A percentile compares a stretch with the other conserved stretches of the same genome.
Conservation (phyloP, 768 basidiomycete species). For the Hirschioporus abietinus region DNA sequence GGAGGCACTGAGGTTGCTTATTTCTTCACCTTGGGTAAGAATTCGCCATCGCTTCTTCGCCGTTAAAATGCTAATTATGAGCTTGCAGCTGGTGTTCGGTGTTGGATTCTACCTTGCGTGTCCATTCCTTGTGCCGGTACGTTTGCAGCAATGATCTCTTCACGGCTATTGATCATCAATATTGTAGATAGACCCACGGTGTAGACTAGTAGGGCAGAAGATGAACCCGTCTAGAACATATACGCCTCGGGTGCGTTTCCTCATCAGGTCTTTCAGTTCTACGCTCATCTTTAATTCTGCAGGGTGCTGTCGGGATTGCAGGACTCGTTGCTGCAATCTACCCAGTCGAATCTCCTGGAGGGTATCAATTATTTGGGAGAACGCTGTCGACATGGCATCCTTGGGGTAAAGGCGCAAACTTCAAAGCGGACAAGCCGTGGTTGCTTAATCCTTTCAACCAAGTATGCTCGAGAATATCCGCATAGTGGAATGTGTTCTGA, state of each 20-base stretch:
- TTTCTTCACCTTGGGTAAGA: conserved; percentile 46
- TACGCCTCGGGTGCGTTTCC: conserved; percentile 46
- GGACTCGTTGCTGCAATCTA: conserved; percentile 64
- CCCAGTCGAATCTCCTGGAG: conserved; percentile 58
- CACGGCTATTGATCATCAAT: conserved; percentile 1
- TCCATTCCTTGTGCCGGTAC: conserved; percentile 55
- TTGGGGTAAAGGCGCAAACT: conserved; percentile 48
- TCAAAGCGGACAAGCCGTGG: conserved; percentile 48
- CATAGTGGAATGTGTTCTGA: background rate
- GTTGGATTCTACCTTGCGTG: conserved; percentile 63
- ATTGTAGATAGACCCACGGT: conserved; percentile 49
- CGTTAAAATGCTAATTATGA: conserved; percentile 8
- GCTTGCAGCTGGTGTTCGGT: conserved; percentile 49
- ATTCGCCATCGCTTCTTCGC: background rate
- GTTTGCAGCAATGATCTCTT: conserved; percentile 11
- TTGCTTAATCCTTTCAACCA: conserved; percentile 59
- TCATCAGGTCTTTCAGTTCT: background rate
- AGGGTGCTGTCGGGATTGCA: conserved; percentile 70
- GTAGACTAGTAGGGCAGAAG: conserved; percentile 60
- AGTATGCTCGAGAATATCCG: conserved; percentile 22
- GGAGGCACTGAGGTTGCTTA: conserved; percentile 41
- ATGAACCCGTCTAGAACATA: conserved; percentile 70
- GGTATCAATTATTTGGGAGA: conserved; percentile 59
- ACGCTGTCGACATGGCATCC: conserved; percentile 64
- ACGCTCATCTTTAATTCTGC: conserved; percentile 2